These are phyloP conservation scores for Xylariales sp. DNA, from an alignment of 2,329 filamentous ascomycete genomes.

Conservation along the genomic window DNA sequence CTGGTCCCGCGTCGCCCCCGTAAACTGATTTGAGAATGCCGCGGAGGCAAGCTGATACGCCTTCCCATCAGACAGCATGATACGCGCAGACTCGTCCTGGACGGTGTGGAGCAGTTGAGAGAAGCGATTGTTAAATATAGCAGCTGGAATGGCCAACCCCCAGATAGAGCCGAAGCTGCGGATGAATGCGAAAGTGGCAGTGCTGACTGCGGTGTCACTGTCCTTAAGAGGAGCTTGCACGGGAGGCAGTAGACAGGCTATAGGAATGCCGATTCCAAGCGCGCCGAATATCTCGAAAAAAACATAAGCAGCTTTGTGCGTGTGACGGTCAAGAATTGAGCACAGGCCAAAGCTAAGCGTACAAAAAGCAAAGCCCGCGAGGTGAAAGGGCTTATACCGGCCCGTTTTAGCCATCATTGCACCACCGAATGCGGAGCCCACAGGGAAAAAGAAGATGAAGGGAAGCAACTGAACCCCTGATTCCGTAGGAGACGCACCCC, in stretches of 20 bases:
- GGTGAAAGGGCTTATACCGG: constrained; percentile 38
- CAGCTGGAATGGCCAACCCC: constrained; percentile 52
- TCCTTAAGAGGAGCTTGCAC: constrained; percentile 50
- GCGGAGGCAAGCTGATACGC: not conserved
- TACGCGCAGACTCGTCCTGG: not conserved
- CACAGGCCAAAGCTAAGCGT: constrained; percentile 47
- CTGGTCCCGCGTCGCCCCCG: not conserved
- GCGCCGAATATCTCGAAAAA: not conserved
- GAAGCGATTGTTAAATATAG: constrained; percentile 47
- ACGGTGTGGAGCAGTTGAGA: not conserved
- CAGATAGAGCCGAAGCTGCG: constrained; percentile 55
- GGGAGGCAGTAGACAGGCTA: constrained; percentile 52
- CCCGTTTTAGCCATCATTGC: constrained; percentile 40
- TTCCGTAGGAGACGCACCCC: constrained; percentile 39
- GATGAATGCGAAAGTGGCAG: constrained; percentile 52
- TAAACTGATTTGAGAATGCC: not conserved
- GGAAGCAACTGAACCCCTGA: constrained; percentile 44
- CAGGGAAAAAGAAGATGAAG: constrained; percentile 40
- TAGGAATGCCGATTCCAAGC: constrained; percentile 49
- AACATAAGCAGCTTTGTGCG: constrained; percentile 50
- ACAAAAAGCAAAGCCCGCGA: constrained; percentile 39
- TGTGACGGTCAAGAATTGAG: constrained; percentile 48
- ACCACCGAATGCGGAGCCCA: constrained; percentile 41
- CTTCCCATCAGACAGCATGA: not conserved
- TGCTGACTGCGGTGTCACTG: constrained; percentile 45